Base-by-base conservation (phyloP, 2,329 filamentous ascomycete species). In the Colletotrichum sp. region DNA sequence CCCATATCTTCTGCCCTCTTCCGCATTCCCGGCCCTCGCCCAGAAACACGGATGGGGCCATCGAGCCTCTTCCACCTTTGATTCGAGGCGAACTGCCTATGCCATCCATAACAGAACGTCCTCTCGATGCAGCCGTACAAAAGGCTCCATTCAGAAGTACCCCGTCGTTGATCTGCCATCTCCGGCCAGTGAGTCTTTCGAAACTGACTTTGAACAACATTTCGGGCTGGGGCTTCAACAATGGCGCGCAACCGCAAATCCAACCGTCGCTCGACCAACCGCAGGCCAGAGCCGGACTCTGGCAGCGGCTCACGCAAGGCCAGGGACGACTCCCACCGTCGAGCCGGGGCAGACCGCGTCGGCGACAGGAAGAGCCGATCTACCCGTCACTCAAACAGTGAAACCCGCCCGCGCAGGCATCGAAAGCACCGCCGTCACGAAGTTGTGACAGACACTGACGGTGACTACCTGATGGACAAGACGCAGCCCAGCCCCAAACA, bases 381-480 rank as follows among this genome's bases (percentile, higher is more conserved):
- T 28, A n/a, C 34, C 10, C 34, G 30, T 8, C 21, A 68, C 13
- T 6, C 59, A n/a, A 24, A 44, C n/a, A 39, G 30, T 18, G 30
- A 59, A 28, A n/a, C 55, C 13, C 57, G 44, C 10, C 26, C 65
- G 12, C 28, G 36, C 18, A 71, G 28, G 28, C 44, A 74, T 16
- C n/a, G 44, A 18, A 72, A 24, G 18, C 30, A 18, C 36, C 70
- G 34, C n/a, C 67, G 49, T 8, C 28, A 28, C 34, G 49, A 30
- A 36, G 6, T 44, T 15, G 49, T 52, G 6, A 44, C 65, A 10
- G 34, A 74, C 24, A 71, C 36, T 18, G 74, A 77, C 32, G 74
- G 76, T 18, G 76, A 77, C 55, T 66, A 34, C 18, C 16, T 21
- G 28, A 74, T 75, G 74, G 44, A 65, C 15, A 71, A 65, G n/a